Conservation (phyloP, 305 asterid genomes). For the Plantago coronopus region DNA sequence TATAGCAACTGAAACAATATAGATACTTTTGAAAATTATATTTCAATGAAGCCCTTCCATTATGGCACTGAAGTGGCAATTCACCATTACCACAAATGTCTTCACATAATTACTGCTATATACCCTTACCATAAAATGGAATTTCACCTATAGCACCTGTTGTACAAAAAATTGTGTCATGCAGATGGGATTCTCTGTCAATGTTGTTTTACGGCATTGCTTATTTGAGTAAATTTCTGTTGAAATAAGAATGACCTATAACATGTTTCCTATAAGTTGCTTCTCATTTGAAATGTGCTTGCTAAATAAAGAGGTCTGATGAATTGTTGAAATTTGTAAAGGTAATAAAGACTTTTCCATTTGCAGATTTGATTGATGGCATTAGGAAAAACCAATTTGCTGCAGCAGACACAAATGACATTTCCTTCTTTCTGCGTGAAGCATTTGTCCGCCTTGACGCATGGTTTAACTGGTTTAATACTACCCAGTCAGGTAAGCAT, state of each 20-base stretch:
- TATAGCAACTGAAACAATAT: slow-evolving; percentile 6
- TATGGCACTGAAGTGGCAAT: slow-evolving; percentile 12
- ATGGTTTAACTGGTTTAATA: slow-evolving; percentile 93
- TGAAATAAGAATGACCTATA: no score
- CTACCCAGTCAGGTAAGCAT: slow-evolving; percentile 77
- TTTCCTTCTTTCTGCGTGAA: slow-evolving; percentile 60
- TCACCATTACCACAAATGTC: slow-evolving; percentile 17
- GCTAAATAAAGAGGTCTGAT: background rate
- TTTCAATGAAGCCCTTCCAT: slow-evolving; percentile 8
- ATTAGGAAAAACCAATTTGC: slow-evolving; percentile 62
- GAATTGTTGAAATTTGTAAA: slow-evolving; percentile 17
- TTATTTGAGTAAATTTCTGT: background rate
- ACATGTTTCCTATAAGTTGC: slow-evolving; percentile 8
- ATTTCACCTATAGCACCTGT: no score
- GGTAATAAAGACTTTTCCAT: slow-evolving; percentile 20
- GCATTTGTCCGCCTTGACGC: slow-evolving; percentile 88
- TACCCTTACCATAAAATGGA: slow-evolving; percentile 10
- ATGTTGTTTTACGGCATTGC: background rate
- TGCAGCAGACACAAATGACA: slow-evolving; percentile 51
- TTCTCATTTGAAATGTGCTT: background rate
- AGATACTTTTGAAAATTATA: background rate
- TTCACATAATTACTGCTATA: background rate
- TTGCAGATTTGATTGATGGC: slow-evolving; percentile 65
- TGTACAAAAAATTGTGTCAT: slow-evolving; percentile 4
- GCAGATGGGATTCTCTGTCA: slow-evolving; percentile 10